phyloP scores from a whole-genome alignment of 345 rosid genomes.

The Dipteronia sinensis region DNA sequence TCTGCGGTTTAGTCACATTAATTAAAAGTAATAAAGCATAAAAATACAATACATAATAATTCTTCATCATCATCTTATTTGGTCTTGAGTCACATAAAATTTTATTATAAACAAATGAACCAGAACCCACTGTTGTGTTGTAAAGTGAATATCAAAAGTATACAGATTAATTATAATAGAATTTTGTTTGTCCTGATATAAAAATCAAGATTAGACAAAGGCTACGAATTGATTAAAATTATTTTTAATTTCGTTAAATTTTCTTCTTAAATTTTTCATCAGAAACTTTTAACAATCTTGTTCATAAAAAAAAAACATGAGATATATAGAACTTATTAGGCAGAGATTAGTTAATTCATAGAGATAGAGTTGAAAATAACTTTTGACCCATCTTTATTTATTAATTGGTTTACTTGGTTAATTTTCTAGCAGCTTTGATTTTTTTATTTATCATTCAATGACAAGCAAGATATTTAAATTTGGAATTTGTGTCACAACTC shows the following conservation, averaged over 20 bases:
- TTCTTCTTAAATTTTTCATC: too few relatives aligned
- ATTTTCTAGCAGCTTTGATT: background rate
- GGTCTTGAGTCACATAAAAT: background rate
- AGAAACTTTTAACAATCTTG: too few relatives aligned
- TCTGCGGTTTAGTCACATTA: conserved; percentile 15
- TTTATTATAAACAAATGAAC: background rate
- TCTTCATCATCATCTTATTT: background rate
- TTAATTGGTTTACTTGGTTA: background rate
- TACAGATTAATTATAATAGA: too few relatives aligned
- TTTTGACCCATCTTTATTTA: background rate
- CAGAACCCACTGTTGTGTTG: background rate
- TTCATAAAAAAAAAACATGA: too few relatives aligned
- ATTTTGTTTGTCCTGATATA: too few relatives aligned
- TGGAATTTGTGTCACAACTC: background rate
- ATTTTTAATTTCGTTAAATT: too few relatives aligned
- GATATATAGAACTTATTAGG: too few relatives aligned
- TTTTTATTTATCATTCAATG: background rate
- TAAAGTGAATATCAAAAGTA: background rate
- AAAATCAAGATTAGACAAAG: too few relatives aligned
- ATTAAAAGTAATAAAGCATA: background rate
- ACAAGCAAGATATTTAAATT: background rate
- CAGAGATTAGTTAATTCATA: too few relatives aligned
- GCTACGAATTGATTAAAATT: too few relatives aligned
- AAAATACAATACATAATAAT: background rate
- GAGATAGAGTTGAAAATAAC: background rate